These are phyloP conservation scores for Bacterosira constricta DNA, from an alignment of 108 stramenopile genomes.

Conservation along the genomic window DNA sequence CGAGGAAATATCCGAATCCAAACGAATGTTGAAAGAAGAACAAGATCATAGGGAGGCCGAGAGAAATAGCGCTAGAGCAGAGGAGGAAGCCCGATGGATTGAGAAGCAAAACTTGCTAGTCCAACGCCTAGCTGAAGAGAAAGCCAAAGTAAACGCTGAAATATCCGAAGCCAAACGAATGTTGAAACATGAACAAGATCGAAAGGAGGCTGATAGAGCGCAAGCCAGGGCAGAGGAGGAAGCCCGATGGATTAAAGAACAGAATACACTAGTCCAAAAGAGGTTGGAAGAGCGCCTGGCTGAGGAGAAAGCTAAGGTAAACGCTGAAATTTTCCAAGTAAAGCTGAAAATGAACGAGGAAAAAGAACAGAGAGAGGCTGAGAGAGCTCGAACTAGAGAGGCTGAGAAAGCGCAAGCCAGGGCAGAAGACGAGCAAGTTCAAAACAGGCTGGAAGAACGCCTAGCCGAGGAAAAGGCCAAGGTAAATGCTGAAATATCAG, in stretches of 20 bases:
- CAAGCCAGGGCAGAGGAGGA: conserved; percentile 9
- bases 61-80: neutral
- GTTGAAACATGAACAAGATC: neutral
- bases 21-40: conserved; percentile 1
- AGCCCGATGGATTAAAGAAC: conserved; percentile 2
- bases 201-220: neutral
- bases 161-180: conserved; percentile 8
- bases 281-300: conserved; percentile 4
- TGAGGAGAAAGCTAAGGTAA: conserved; percentile 14
- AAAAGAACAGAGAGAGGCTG: neutral
- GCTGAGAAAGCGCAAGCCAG: conserved; percentile 6
- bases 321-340: neutral
- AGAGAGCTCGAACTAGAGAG: neutral
- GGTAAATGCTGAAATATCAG: conserved; percentile 9
- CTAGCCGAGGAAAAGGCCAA: conserved; percentile 12
- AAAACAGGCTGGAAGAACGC: conserved; percentile 11
- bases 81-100: neutral
- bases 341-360: neutral
- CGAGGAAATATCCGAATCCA: neutral
- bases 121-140: conserved; percentile 6
- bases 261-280: conserved; percentile 3
- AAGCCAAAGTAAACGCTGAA: conserved; percentile 8
- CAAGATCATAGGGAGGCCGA: neutral
- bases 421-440: neutral
- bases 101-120: conserved; percentile 2